These are phyloP conservation scores for Penicillium parvum DNA, from an alignment of 495 filamentous ascomycete species.

Conservation along the genomic window DNA sequence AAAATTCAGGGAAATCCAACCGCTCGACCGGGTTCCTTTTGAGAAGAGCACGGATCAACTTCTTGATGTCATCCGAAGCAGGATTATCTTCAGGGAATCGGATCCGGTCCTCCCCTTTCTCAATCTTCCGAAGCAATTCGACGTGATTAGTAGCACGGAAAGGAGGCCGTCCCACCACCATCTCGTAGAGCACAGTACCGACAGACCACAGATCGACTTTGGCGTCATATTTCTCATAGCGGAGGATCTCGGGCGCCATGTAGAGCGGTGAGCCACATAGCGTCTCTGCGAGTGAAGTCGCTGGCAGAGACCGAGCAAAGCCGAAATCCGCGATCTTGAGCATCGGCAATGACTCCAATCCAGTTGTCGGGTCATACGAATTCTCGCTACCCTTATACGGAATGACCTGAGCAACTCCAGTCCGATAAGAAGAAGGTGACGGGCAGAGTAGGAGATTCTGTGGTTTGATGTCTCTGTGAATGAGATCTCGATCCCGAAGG, in stretches of 20 bases:
- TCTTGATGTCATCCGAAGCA: slow-evolving; percentile 73
- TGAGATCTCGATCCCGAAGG: slow-evolving; percentile 74
- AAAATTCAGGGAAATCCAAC: slow-evolving; percentile 78
- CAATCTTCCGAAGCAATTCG: slow-evolving; percentile 86
- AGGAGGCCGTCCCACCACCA: slow-evolving; percentile 85
- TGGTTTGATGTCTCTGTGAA: slow-evolving; percentile 96
- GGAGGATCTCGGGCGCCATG: slow-evolving; percentile 97
- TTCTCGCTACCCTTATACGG: slow-evolving; percentile 65
- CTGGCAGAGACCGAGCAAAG: slow-evolving; percentile 85
- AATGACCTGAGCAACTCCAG: slow-evolving; percentile 43
- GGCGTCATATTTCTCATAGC: slow-evolving; percentile 96
- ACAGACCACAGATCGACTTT: slow-evolving; percentile 98
- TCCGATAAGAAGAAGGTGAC: slow-evolving; percentile 60
- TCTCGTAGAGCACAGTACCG: slow-evolving; percentile 91
- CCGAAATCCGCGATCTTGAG: slow-evolving; percentile 97
- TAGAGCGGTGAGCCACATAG: slow-evolving; percentile 97
- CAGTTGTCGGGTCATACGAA: slow-evolving; percentile 73
- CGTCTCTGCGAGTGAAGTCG: slow-evolving; percentile 88
- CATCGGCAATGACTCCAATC: slow-evolving; percentile 85
- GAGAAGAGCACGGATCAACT: slow-evolving; percentile 71
- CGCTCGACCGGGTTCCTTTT: slow-evolving; percentile 82
- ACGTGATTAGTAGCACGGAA: slow-evolving; percentile 93
- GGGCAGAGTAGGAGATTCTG: slow-evolving; percentile 92
- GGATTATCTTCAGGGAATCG: slow-evolving; percentile 69
- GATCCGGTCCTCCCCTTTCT: slow-evolving; percentile 77